Base-by-base conservation (phyloP, 176 grass and related monocot species). In the Poa pratensis region DNA sequence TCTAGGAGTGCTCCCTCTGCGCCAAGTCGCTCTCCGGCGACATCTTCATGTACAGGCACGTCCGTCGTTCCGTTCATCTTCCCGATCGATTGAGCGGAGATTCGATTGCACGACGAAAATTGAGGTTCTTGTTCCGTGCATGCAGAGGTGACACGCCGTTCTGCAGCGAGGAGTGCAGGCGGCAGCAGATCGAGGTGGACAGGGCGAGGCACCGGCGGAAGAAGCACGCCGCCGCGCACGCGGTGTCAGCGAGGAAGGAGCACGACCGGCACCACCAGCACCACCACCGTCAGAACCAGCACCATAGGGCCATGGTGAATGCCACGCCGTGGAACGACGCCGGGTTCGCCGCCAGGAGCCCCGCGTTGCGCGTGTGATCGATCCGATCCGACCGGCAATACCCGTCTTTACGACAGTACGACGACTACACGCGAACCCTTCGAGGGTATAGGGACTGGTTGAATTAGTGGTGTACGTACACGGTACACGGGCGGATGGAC, bases 161-260 rank as follows among this genome's bases (percentile, higher is more conserved):
- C 86, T 97, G 95, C 90, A 97, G 90, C 75, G 90, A 91, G 92
- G 92, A 97, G 84, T 97, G 95, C 84, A 92, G 95, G 86, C 77
- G 87, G 82, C 80, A 94, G 84, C 92, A 94, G 88, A 93, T 97
- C 30, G 90, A 94, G 62, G 86, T 88, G 88, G 96, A 98, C 80
- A 94, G 92, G 74, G 86, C 84, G 50, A 86, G 79, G 89, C 89
- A 85, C 85, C 85, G 89, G 77, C 85, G 89, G 76, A 91, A 88
- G 89, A 91, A 91, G 85, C 89, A 79, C 76, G 85, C 89, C 50
- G 76, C 89, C 68, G 89, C 84, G 75, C 80, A 68, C 80, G 81
- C 85, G 32, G 81, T 77, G 42, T 32, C 85, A 18, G 43, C 86
- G 1, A 53, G 81, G 18, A 88, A 61, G 89, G 81, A 80, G 81